Evolutionary conservation across 176 grass and related monocot species (phyloP).

Genomic region (Triticum turgidum): DNA sequence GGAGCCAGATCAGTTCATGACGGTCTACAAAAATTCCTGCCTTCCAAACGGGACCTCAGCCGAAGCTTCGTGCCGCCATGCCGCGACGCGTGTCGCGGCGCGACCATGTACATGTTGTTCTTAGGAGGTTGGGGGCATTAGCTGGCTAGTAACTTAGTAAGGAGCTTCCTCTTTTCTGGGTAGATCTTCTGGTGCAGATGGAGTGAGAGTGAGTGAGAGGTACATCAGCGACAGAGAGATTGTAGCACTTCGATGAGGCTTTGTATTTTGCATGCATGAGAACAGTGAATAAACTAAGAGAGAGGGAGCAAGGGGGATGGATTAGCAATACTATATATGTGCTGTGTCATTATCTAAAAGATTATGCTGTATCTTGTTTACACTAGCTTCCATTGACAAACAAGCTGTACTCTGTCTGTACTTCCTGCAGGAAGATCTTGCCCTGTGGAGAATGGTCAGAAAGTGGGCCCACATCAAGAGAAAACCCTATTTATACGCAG

Average conservation of each 20-base stretch:
- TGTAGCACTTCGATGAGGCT: slow-evolving; percentile 2
- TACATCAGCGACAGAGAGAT: background rate
- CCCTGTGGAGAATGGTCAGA: background rate
- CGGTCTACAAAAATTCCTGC: background rate
- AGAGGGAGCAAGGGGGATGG: background rate
- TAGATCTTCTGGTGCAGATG: slow-evolving; percentile 18
- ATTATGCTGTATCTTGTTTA: background rate
- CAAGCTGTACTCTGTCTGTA: slow-evolving; percentile 19
- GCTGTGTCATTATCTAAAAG: background rate
- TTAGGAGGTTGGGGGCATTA: background rate
- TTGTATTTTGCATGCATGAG: slow-evolving; percentile 16
- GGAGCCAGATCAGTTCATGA: background rate
- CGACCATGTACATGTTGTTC: background rate
- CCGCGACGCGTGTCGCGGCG: too few species aligned
- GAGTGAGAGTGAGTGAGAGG: slow-evolving; percentile 23
- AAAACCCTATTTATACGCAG: background rate
- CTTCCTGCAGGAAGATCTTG: slow-evolving; percentile 24
- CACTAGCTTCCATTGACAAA: background rate
- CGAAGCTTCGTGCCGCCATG: too few species aligned
- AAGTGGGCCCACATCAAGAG: background rate
- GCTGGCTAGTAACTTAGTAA: background rate
- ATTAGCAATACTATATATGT: background rate
- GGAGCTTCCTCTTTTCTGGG: slow-evolving; percentile 7
- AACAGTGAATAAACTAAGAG: slow-evolving; percentile 7
- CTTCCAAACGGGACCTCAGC: background rate